Evolutionary conservation across 352 stramenopile species (phyloP).

Genomic region (Globisporangium recalcitrans): DNA sequence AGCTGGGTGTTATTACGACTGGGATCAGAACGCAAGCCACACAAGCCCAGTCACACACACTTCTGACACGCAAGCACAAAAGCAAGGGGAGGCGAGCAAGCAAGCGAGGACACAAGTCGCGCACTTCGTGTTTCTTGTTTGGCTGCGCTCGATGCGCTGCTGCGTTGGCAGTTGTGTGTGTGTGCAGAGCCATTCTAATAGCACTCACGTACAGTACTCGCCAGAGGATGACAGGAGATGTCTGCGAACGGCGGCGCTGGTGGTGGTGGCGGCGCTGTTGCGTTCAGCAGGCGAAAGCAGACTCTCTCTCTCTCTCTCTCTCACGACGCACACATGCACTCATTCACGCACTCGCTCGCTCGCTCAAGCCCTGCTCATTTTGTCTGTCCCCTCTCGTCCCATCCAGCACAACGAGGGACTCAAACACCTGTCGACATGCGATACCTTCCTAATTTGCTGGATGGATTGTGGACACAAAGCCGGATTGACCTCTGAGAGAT

Average conservation of each 20-base stretch:
- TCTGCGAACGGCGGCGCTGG: not conserved
- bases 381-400: not conserved
- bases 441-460: not conserved
- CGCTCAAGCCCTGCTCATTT: not conserved
- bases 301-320: not conserved
- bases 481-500: not conserved
- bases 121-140: not conserved
- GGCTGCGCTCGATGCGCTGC: not conserved
- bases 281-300: not conserved
- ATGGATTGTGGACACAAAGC: not conserved
- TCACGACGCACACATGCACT: not conserved
- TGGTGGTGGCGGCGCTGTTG: not conserved
- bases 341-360: not conserved
- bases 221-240: not conserved
- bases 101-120: not conserved
- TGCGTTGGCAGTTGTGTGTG: not conserved
- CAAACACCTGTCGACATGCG: not conserved
- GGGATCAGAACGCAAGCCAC: conserved; percentile 8
- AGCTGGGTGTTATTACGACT: conserved; percentile 2
- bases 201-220: conserved; percentile 4
- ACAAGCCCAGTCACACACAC: not conserved
- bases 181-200: not conserved
- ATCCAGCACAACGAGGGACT: not conserved
- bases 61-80: not conserved
- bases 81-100: not conserved